These are phyloP conservation scores for Prunus padus DNA, from an alignment of 306 rosid genomes.

Conservation along the genomic window DNA sequence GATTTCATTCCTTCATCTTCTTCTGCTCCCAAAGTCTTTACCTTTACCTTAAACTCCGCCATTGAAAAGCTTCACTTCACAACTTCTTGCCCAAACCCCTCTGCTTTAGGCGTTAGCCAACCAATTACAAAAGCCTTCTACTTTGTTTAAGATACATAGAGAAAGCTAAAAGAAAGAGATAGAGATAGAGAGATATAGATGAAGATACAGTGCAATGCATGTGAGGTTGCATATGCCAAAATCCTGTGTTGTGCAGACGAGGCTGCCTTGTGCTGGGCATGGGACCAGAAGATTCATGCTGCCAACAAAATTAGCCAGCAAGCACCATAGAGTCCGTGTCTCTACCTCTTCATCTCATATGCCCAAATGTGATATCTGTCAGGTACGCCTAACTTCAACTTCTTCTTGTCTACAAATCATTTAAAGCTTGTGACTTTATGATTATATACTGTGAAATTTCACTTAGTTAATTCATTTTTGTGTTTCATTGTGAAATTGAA, in stretches of 20 bases:
- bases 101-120: neutral
- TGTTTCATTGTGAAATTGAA: neutral
- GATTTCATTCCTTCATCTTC: neutral
- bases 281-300: conserved; percentile 70
- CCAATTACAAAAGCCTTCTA: no score
- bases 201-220: conserved; percentile 83
- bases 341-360: conserved; percentile 58
- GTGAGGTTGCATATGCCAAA: conserved; percentile 59
- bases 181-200: conserved; percentile 23
- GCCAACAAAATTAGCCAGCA: conserved; percentile 72
- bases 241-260: conserved; percentile 73
- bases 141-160: no score
- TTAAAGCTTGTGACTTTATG: neutral
- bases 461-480: neutral
- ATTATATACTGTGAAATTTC: neutral
- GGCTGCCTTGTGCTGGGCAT: conserved; percentile 69
- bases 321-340: conserved; percentile 74
- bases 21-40: neutral
- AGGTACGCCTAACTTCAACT: neutral
- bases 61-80: neutral
- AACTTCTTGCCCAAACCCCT: neutral
- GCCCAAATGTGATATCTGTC: conserved; percentile 50
- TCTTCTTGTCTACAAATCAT: neutral
- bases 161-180: neutral
- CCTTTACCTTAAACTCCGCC: neutral